Evolutionary conservation across 2,329 filamentous ascomycete genomes (phyloP).

Genomic region (Rugonectria rugulosa): DNA sequence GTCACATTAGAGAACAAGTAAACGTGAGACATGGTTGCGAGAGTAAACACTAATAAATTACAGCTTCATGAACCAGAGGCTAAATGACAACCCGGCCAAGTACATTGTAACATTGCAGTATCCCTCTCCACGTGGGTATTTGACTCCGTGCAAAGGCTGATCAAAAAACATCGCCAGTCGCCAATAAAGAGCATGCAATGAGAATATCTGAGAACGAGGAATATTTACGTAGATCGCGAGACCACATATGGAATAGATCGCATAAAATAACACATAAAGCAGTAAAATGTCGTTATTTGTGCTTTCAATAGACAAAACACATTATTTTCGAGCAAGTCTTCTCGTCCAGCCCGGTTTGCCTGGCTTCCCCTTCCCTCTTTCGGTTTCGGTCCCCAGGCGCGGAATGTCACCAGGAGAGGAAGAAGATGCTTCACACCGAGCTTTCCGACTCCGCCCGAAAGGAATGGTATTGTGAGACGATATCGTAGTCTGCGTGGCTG

Average conservation of each 20-base stretch:
- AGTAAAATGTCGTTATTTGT: constrained; percentile 11
- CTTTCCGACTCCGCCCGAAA: constrained; percentile 24
- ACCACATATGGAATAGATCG: constrained; percentile 30
- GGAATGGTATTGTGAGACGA: constrained; percentile 15
- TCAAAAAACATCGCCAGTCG: constrained; percentile 13
- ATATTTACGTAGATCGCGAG: constrained; percentile 20
- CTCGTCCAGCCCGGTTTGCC: constrained; percentile 21
- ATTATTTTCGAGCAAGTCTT: constrained; percentile 26
- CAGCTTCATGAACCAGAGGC: constrained; percentile 53
- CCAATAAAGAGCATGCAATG: constrained; percentile 20
- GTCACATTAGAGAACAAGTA: not conserved
- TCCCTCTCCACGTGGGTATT: constrained; percentile 23
- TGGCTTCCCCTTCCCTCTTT: constrained; percentile 11
- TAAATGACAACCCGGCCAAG: constrained; percentile 42
- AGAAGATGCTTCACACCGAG: constrained; percentile 18
- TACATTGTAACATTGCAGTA: constrained; percentile 35
- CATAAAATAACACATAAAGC: constrained; percentile 19
- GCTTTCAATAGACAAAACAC: constrained; percentile 15
- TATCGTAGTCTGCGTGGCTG: constrained; percentile 11
- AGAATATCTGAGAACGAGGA: constrained; percentile 21
- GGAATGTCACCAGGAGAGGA: constrained; percentile 16
- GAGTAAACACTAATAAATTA: constrained; percentile 55
- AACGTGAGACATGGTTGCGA: constrained; percentile 1
- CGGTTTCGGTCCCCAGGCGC: constrained; percentile 10
- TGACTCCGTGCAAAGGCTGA: not conserved